Evolutionary conservation across 1,139 yeast species (phyloP).

Genomic region (Suhomyces bribrorum): DNA sequence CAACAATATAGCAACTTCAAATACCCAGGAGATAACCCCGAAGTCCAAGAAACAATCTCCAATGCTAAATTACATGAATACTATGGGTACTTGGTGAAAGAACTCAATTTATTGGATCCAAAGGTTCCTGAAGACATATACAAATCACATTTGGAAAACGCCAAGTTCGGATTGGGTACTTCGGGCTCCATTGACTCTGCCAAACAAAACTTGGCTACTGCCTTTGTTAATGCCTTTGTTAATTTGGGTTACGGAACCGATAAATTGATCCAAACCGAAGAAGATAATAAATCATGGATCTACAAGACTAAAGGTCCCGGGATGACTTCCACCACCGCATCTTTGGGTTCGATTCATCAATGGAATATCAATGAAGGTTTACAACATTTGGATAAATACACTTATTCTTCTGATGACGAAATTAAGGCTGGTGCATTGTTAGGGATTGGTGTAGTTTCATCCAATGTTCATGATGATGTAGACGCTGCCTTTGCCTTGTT

Average conservation of each 20-base stretch:
- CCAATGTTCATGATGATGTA: constrained; percentile 94
- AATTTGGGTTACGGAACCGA: constrained; percentile 91
- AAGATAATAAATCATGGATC: constrained; percentile 79
- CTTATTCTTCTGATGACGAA: constrained; percentile 83
- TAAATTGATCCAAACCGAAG: constrained; percentile 72
- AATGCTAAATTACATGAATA: constrained; percentile 79
- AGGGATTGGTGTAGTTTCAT: constrained; percentile 93
- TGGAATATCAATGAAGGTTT: constrained; percentile 93
- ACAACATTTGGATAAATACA: constrained; percentile 84
- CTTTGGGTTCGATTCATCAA: constrained; percentile 84
- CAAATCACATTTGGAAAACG: constrained; percentile 82
- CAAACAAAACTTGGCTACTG: constrained; percentile 92
- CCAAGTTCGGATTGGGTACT: constrained; percentile 57
- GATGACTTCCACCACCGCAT: constrained; percentile 92
- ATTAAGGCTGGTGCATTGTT: constrained; percentile 95
- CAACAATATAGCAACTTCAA: constrained; percentile 83
- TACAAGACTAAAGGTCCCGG: constrained; percentile 92
- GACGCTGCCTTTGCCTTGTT: constrained; percentile 87
- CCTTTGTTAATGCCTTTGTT: constrained; percentile 88
- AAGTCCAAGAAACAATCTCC: constrained; percentile 83
- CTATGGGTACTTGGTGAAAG: constrained; percentile 78
- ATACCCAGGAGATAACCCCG: constrained; percentile 63
- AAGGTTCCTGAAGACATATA: constrained; percentile 94
- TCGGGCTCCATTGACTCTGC: constrained; percentile 85
- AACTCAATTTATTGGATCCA: constrained; percentile 84